Evolutionary conservation across 2,329 filamentous ascomycete genomes (phyloP), one percentile per base, ranked within the genome.

Genomic region (Colletotrichum musicola): DNA sequence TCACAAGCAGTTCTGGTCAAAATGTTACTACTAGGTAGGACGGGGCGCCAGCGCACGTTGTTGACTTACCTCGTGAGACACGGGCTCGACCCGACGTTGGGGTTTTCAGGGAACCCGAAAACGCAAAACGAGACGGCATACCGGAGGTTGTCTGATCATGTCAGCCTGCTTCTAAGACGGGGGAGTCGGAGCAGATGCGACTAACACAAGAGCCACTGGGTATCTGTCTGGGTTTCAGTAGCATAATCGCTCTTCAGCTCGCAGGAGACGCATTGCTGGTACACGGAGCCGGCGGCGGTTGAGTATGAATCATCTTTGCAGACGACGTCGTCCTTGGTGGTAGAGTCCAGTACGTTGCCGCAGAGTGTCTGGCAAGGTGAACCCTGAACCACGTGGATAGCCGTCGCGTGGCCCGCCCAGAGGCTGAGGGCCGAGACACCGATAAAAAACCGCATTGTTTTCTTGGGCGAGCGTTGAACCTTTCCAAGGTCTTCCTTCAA

Each of bases 61-160:
- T 1, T 27, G 18, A 75, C 77, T 72, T 77, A 89, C 88, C 78
- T 81, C 49, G 86, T 90, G 13, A 83, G 77, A 71, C 89, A 87
- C 9, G 85, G 86, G 12, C 77, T 84, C 62, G 80, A 77, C 2
- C 76, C 76, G 12, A 80, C 74, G 12, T 81, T 71, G 1, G 80
- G 72, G 62, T 86, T 84, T 35, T 81, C 77, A 0, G 84, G 83
- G 6, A 77, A 75, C 2, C 85, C 85, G 68, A 83, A 90, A 1
- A 90, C 72, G 73, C 89, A 91, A 72, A 84, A 84, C 1, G 85
- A 85, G 1, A 85, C 71, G 6, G 86, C 81, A 73, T 84, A 90
- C 74, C 89, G 83, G 60, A 90, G 71, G 71, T 90, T 90, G 71
- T 89, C 88, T 90, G 46, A 35, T 50, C 35, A 35, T 5, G 35